A percentile compares a stretch with the other conserved stretches of the same genome.
Conservation (phyloP, 2,329 filamentous ascomycete species). For the Endocalyx cinctus region DNA sequence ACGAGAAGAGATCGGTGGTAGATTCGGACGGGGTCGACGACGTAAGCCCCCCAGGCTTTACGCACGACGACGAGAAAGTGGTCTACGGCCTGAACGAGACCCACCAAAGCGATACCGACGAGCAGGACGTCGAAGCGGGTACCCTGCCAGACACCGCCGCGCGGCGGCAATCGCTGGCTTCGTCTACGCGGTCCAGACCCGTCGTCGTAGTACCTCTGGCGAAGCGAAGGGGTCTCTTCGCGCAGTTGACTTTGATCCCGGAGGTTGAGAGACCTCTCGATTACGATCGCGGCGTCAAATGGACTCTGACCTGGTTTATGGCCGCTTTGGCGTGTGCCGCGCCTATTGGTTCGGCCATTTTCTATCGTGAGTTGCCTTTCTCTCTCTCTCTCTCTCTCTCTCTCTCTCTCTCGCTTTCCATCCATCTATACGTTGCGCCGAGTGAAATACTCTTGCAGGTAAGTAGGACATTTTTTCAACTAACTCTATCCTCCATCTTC, state of each 20-base stretch:
- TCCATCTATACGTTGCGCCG: too few relatives aligned
- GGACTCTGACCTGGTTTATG: constrained; percentile 75
- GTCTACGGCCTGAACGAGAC: too few relatives aligned
- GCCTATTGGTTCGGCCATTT: constrained; percentile 79
- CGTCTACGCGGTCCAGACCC: constrained; percentile 10
- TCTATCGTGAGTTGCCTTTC: constrained; percentile 59
- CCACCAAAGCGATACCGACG: too few relatives aligned
- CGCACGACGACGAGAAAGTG: too few relatives aligned
- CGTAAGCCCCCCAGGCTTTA: too few relatives aligned
- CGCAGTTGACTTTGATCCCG: constrained; percentile 65
- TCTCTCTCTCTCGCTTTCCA: too few relatives aligned
- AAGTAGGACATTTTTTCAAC: too few relatives aligned
- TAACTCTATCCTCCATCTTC: constrained; percentile 7
- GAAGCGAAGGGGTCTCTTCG: constrained; percentile 66
- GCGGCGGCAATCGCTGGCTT: constrained; percentile 14
- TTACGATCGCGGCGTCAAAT: constrained; percentile 72
- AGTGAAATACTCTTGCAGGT: too few relatives aligned
- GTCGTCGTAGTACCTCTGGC: constrained; percentile 16
- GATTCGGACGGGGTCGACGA: too few relatives aligned
- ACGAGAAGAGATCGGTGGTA: too few relatives aligned
- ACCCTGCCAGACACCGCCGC: too few relatives aligned
- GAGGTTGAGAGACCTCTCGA: constrained; percentile 74
- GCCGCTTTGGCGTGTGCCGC: constrained; percentile 72
- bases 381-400: constrained; percentile 1
- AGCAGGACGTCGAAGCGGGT: too few relatives aligned